A percentile compares a stretch with the other conserved stretches of the same genome.
These are phyloP conservation scores for Arthonia radiata DNA, from an alignment of 495 filamentous ascomycete genomes.

Conservation along the genomic window DNA sequence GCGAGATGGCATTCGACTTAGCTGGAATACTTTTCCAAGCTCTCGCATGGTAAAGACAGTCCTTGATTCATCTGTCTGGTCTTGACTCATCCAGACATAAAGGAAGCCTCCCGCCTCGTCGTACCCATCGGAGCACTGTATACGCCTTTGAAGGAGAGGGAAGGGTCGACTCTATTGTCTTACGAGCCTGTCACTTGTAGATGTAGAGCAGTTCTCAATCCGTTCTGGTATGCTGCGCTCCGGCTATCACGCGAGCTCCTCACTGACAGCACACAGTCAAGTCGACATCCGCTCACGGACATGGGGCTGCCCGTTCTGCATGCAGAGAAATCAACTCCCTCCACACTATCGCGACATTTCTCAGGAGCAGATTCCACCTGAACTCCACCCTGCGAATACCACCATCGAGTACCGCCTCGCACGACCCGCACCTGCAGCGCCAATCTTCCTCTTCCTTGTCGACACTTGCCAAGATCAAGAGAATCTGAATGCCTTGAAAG, in stretches of 20 bases:
- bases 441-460: slow-evolving; percentile 93
- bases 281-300: slow-evolving; percentile 84
- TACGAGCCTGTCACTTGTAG: slow-evolving; percentile 98
- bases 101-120: slow-evolving; percentile 93
- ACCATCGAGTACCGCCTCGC: slow-evolving; percentile 95
- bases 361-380: slow-evolving; percentile 76
- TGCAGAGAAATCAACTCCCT: slow-evolving; percentile 81
- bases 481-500: slow-evolving; percentile 82
- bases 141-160: slow-evolving; percentile 89
- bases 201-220: slow-evolving; percentile 90
- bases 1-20: slow-evolving; percentile 83
- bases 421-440: slow-evolving; percentile 74
- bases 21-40: slow-evolving; percentile 99
- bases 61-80: no score
- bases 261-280: slow-evolving; percentile 29
- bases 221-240: slow-evolving; percentile 49
- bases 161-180: slow-evolving; percentile 67
- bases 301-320: slow-evolving; percentile 98
- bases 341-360: slow-evolving; percentile 99
- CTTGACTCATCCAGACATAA: no score
- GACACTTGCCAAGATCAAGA: slow-evolving; percentile 99
- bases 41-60: slow-evolving; percentile 86
- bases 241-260: slow-evolving; percentile 1
- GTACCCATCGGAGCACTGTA: slow-evolving; percentile 94
- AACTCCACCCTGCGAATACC: slow-evolving; percentile 79